Evolutionary conservation across 1,284 basidiomycete genomes (phyloP).

Genomic region (Cutaneotrichosporon mucoides): DNA sequence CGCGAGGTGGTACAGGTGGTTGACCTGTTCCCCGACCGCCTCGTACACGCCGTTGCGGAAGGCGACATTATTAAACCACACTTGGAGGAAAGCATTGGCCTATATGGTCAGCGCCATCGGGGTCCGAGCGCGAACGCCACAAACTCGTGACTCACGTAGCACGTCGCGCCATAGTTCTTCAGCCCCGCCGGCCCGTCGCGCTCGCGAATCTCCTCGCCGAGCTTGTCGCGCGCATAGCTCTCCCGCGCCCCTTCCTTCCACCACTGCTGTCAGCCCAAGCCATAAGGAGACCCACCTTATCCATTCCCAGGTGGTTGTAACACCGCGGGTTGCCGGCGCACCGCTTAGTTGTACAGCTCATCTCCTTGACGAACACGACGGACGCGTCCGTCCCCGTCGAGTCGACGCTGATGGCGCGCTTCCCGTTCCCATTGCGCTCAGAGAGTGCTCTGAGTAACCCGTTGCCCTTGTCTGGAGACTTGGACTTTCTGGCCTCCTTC

Average conservation of each 20-base stretch:
- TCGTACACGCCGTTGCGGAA: constrained; percentile 61
- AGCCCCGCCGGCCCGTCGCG: constrained; percentile 70
- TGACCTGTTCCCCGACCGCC: constrained; percentile 51
- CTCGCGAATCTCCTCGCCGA: constrained; percentile 56
- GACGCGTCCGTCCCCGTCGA: not conserved
- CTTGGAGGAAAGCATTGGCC: constrained; percentile 83
- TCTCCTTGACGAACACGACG: not conserved
- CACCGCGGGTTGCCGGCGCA: constrained; percentile 76
- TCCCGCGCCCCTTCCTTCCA: constrained; percentile 57
- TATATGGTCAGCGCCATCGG: no score
- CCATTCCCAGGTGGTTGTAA: constrained; percentile 76
- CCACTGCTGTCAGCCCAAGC: constrained; percentile 50
- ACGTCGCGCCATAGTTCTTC: constrained; percentile 89
- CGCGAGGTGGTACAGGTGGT: constrained; percentile 54
- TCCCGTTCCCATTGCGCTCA: not conserved
- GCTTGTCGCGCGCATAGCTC: constrained; percentile 56
- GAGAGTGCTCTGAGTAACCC: not conserved
- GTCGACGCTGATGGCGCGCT: not conserved
- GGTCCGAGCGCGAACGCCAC: no score
- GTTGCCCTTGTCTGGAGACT: not conserved
- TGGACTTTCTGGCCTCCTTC: not conserved
- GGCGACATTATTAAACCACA: constrained; percentile 62
- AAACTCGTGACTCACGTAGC: constrained; percentile 67
- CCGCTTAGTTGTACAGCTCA: constrained; percentile 57
- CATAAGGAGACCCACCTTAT: constrained; percentile 55